Conservation (phyloP, 768 basidiomycete species). For the Flagelloscypha sp. region DNA sequence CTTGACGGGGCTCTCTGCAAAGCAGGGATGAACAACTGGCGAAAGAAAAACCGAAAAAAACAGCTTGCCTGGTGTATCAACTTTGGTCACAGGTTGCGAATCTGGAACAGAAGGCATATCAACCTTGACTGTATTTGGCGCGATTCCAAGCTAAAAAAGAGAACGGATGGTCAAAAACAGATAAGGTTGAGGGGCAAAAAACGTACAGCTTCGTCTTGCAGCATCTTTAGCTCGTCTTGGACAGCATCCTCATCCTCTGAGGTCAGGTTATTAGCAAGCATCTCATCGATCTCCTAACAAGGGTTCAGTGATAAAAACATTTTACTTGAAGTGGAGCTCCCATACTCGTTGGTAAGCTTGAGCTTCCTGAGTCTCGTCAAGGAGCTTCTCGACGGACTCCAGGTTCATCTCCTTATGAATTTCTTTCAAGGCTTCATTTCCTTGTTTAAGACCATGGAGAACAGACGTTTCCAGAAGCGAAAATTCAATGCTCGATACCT, state of each 20-base stretch:
- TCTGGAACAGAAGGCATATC: constrained; percentile 50
- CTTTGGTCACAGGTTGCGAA: constrained; percentile 31
- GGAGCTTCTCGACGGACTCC: constrained; percentile 86
- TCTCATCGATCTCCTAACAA: constrained; percentile 80
- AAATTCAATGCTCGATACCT: constrained; percentile 98
- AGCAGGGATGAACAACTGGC: no score
- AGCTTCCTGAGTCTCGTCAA: constrained; percentile 91
- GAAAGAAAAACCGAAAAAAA: no score
- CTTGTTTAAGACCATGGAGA: constrained; percentile 85
- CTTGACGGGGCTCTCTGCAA: no score
- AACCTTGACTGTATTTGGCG: constrained; percentile 19
- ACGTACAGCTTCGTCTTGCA: constrained; percentile 61
- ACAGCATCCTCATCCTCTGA: constrained; percentile 93
- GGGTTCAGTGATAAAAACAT: constrained; percentile 3
- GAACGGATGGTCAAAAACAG: not conserved
- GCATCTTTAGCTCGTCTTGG: constrained; percentile 64
- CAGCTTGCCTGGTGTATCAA: no score
- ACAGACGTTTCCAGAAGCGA: constrained; percentile 90
- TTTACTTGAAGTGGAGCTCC: not conserved
- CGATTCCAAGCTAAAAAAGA: constrained; percentile 22
- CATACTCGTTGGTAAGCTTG: constrained; percentile 80
- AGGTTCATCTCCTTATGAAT: constrained; percentile 91
- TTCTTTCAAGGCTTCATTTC: constrained; percentile 87
- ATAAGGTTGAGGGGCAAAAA: not conserved
- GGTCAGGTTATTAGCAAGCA: constrained; percentile 74